A percentile compares a stretch with the other conserved stretches of the same genome.
Conservation (phyloP, 805 yeast species). For the Wickerhamomyces chaumierensis region DNA sequence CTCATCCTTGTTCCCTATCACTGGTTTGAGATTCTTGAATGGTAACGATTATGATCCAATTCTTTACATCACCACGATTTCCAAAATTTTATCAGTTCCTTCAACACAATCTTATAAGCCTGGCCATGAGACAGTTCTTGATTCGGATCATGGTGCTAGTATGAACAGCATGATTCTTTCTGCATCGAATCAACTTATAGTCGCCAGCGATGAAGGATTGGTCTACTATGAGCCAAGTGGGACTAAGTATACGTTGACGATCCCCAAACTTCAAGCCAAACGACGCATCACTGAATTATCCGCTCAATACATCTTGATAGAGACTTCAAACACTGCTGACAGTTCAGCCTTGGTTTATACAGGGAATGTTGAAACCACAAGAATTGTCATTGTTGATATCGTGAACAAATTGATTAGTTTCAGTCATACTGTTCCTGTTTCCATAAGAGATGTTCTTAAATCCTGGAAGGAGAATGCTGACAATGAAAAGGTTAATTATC, state of each 20-base stretch:
- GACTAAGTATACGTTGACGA: slow-evolving; percentile 38
- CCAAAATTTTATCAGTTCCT: slow-evolving; percentile 55
- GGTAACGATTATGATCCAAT: slow-evolving; percentile 31
- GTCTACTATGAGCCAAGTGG: slow-evolving; percentile 49
- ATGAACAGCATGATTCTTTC: slow-evolving; percentile 29
- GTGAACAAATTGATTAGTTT: slow-evolving; percentile 60
- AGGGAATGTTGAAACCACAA: slow-evolving; percentile 32
- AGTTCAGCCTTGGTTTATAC: slow-evolving; percentile 22
- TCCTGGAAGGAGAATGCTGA: slow-evolving; percentile 37
- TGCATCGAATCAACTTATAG: slow-evolving; percentile 40
- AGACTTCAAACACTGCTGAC: slow-evolving; percentile 33
- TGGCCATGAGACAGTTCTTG: slow-evolving; percentile 39
- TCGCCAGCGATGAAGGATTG: slow-evolving; percentile 54
- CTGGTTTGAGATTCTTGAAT: slow-evolving; percentile 52
- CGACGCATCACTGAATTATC: slow-evolving; percentile 25
- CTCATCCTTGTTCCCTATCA: slow-evolving; percentile 53
- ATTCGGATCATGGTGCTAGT: slow-evolving; percentile 33
- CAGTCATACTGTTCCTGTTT: slow-evolving; percentile 54
- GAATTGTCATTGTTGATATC: slow-evolving; percentile 58
- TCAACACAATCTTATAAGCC: slow-evolving; percentile 76
- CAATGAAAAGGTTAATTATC: slow-evolving; percentile 23
- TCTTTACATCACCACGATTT: slow-evolving; percentile 66
- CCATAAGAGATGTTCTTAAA: slow-evolving; percentile 46
- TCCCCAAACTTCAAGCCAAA: neutral
- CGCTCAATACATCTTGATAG: slow-evolving; percentile 47